phyloP scores from a whole-genome alignment of 139 green algal species.

The Chlorella vulgaris region DNA sequence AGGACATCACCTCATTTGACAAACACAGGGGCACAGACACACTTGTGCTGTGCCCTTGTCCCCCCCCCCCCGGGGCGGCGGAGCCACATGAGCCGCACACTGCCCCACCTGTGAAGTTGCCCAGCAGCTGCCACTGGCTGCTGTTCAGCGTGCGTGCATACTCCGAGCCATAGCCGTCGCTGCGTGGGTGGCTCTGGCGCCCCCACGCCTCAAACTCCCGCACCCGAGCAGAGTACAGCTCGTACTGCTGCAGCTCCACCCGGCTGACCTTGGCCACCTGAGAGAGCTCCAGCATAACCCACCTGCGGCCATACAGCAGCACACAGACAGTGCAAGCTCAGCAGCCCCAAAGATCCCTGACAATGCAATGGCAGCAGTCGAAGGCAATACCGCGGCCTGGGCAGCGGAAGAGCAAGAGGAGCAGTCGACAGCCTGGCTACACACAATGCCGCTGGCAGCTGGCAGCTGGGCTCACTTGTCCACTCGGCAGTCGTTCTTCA shows the following conservation, averaged over 20 bases:
- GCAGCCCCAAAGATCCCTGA: background rate
- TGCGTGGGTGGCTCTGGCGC: constrained; percentile 57
- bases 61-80: too few species aligned
- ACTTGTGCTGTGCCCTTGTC: background rate
- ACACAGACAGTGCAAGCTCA: background rate
- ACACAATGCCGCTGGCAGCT: background rate
- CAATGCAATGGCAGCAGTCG: background rate
- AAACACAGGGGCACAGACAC: background rate
- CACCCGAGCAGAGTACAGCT: constrained; percentile 83
- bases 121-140: constrained; percentile 73
- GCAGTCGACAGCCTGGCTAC: too few species aligned
- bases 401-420: too few species aligned
- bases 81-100: background rate
- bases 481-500: constrained; percentile 79
- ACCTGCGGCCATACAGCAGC: background rate
- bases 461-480: constrained; percentile 59
- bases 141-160: constrained; percentile 46
- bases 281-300: constrained; percentile 83
- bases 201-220: constrained; percentile 67
- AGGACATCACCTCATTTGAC: too few species aligned
- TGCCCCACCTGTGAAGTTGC: constrained; percentile 61
- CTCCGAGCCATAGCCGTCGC: constrained; percentile 38
- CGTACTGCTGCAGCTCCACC: constrained; percentile 56
- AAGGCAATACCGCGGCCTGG: background rate
- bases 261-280: constrained; percentile 57